Conservation (phyloP, 2,329 filamentous ascomycete genomes). For the Epichloe aotearoae region DNA sequence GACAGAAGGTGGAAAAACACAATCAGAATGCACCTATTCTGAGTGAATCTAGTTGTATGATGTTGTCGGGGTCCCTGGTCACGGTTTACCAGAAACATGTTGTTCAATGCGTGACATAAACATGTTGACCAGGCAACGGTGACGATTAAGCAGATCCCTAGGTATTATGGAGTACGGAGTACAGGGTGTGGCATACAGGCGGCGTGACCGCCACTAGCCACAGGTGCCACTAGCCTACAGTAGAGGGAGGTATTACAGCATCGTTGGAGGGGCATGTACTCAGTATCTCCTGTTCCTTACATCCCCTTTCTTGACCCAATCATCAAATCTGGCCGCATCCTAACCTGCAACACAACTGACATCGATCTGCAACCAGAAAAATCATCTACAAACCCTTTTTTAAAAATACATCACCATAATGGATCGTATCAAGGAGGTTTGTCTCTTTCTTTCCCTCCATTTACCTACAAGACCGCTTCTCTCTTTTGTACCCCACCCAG, state of each 20-base stretch:
- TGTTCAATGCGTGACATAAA: background rate
- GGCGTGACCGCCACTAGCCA: slow-evolving; percentile 16
- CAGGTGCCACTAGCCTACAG: slow-evolving; percentile 8
- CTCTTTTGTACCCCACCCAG: slow-evolving; percentile 18
- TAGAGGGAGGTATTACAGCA: slow-evolving; percentile 7
- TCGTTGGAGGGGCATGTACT: slow-evolving; percentile 24
- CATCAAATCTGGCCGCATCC: slow-evolving; percentile 18
- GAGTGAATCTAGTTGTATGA: background rate
- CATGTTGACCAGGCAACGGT: slow-evolving; percentile 18
- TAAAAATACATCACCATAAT: slow-evolving; percentile 34
- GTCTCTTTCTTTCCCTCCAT: slow-evolving; percentile 21
- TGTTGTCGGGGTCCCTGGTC: slow-evolving; percentile 10
- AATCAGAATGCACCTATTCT: background rate
- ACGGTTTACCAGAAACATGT: slow-evolving; percentile 3
- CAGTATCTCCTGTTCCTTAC: slow-evolving; percentile 6
- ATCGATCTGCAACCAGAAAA: slow-evolving; percentile 10
- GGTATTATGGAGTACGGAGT: background rate
- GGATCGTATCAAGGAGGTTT: slow-evolving; percentile 85
- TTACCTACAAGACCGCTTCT: slow-evolving; percentile 4
- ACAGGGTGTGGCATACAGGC: slow-evolving; percentile 1
- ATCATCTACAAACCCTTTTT: slow-evolving; percentile 3
- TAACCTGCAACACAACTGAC: slow-evolving; percentile 18
- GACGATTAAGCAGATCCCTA: slow-evolving; percentile 1
- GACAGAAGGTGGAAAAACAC: background rate
- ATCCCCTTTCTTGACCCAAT: slow-evolving; percentile 21